Base-by-base conservation (phyloP, 805 yeast species). In the Yarrowia keelungensis region DNA sequence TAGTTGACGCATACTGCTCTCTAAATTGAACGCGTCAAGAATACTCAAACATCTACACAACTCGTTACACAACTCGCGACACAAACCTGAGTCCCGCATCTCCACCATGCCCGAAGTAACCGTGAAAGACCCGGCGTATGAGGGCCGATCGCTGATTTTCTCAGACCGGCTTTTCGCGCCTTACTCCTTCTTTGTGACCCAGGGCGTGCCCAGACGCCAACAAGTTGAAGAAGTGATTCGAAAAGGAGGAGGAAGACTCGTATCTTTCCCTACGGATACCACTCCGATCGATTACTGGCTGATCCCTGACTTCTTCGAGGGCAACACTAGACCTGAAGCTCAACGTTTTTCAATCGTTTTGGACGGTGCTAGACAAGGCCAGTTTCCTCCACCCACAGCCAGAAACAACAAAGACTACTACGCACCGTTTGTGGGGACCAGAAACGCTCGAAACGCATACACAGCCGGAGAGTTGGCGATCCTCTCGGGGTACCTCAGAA, bases 241-340 rank as follows among this genome's bases (percentile, higher is more conserved):
- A 9, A 9, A 22, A 3, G 61, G 61, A 39, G 61, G 61, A 22
- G 61, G 61, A 11, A 22, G 14, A 4, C 14, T 54, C n/a, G 61
- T 41, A 0, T 11, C 3, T 16, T 12, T n/a, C 12, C 61, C 46
- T 11, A 7, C 35, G 1, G 14, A 15, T 7, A 39, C 36, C 16
- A 39, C 43, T 14, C 35, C 19, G 2, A 39, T 38, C 36, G 46
- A 54, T 16, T 54, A 22, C 36, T 54, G 61, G 61, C 61, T 54
- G 38, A 46, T 54, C 1, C 46, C 61, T 5, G 61, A 54, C 19
- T 54, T 3, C 36, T 39, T 19, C 45, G 15, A 39, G 8, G 61
- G 36, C 8, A 54, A 39, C 46, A 14, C 46, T 1, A 32, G 43
- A 8, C 46, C 35, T 14, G 26, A 22, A 1, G 46, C 46, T 8